Conservation (phyloP, 1,139 yeast species). For the Debaryomyces fabryi region DNA sequence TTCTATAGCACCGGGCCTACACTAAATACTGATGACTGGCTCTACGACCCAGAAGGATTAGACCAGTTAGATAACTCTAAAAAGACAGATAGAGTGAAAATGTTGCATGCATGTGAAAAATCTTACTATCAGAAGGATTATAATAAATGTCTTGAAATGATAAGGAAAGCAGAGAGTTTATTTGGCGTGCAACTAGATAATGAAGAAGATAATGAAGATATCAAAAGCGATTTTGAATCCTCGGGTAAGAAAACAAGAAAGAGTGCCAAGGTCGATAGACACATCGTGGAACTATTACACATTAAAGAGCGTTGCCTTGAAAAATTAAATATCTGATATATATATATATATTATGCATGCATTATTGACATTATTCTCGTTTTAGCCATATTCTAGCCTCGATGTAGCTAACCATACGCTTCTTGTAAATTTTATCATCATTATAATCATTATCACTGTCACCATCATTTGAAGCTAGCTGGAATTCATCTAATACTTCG, state of each 20-base stretch:
- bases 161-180: conserved; percentile 30
- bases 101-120: conserved; percentile 50
- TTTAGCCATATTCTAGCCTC: conserved; percentile 55
- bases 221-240: conserved; percentile 29
- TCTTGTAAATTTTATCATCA: conserved; percentile 43
- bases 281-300: conserved; percentile 47
- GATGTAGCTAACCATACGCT: conserved; percentile 59
- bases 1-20: conserved; percentile 55
- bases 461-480: conserved; percentile 8
- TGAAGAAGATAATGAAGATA: conserved; percentile 19
- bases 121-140: conserved; percentile 53
- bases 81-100: conserved; percentile 38
- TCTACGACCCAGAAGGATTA: conserved; percentile 28
- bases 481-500: conserved; percentile 65
- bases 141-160: conserved; percentile 40
- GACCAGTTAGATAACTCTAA: conserved; percentile 24
- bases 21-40: conserved; percentile 50
- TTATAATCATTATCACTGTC: conserved; percentile 29
- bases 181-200: conserved; percentile 38
- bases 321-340: conserved; percentile 11
- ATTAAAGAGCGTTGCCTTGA: conserved; percentile 42
- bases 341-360: neutral
- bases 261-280: conserved; percentile 44
- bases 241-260: conserved; percentile 29
- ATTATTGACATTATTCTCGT: conserved; percentile 17